Evolutionary conservation across 495 filamentous ascomycete genomes (phyloP).

Genomic region (Neurospora tetrasperma): DNA sequence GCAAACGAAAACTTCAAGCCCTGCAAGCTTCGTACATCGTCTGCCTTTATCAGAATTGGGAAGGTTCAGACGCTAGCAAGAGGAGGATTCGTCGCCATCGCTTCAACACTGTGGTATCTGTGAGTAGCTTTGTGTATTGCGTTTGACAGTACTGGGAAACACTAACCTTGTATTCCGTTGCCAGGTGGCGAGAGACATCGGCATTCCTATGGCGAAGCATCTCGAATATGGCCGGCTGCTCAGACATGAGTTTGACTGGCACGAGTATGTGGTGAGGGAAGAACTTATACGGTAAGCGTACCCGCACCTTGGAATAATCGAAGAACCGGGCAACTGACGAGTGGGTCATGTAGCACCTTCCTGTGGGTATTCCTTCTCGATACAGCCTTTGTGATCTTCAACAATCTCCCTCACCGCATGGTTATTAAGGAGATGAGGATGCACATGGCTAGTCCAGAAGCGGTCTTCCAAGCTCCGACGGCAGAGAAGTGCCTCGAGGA

Average conservation of each 20-base stretch:
- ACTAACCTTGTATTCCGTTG: not conserved
- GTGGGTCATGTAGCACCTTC: constrained; percentile 7
- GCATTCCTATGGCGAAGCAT: constrained; percentile 18
- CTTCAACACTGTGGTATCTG: constrained; percentile 21
- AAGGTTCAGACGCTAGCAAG: constrained; percentile 19
- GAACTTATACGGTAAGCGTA: constrained; percentile 19
- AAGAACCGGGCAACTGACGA: not conserved
- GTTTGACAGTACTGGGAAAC: not conserved
- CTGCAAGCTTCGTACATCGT: constrained; percentile 21
- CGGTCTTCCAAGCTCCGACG: constrained; percentile 19
- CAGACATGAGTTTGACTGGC: constrained; percentile 20
- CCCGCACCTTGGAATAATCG: not conserved
- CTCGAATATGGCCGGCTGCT: constrained; percentile 13
- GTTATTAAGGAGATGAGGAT: constrained; percentile 27
- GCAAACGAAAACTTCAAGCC: constrained; percentile 15
- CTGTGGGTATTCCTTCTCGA: constrained; percentile 22
- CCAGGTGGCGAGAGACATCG: constrained; percentile 19
- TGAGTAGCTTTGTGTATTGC: not conserved
- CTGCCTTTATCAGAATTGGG: constrained; percentile 23
- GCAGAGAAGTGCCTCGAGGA: constrained; percentile 16
- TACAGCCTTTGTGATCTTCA: constrained; percentile 25
- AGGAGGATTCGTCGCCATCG: constrained; percentile 20
- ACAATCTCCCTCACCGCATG: constrained; percentile 25
- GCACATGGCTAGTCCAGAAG: constrained; percentile 22
- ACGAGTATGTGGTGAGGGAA: constrained; percentile 18